A percentile compares a stretch with the other conserved stretches of the same genome.
phyloP scores from a whole-genome alignment of 2,329 filamentous ascomycete species.

The Pezicula radicicola region DNA sequence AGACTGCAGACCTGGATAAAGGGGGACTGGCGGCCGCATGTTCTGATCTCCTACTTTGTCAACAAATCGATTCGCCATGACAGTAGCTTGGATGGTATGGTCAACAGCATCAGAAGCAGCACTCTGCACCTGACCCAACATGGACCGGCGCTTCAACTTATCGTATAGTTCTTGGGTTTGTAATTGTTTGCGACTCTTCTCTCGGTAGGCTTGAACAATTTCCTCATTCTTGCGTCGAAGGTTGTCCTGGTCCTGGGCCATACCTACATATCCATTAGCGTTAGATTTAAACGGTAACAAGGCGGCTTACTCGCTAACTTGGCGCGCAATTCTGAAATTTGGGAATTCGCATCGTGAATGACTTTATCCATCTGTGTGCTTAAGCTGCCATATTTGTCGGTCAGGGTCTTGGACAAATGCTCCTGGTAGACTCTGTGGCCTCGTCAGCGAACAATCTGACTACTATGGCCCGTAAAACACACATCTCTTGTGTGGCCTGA shows the following conservation, averaged over 20 bases:
- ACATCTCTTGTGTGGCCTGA: constrained; percentile 83
- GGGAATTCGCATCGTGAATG: constrained; percentile 70
- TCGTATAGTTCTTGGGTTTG: constrained; percentile 67
- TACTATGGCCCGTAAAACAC: constrained; percentile 20
- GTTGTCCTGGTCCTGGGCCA: constrained; percentile 59
- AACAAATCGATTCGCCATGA: constrained; percentile 19
- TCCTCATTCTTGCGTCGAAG: constrained; percentile 72
- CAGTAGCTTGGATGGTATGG: constrained; percentile 32
- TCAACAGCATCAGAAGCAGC: constrained; percentile 50
- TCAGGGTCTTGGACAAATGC: constrained; percentile 66
- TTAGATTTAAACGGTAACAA: not conserved
- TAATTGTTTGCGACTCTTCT: constrained; percentile 67
- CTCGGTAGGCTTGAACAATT: constrained; percentile 60
- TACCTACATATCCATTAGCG: constrained; percentile 33
- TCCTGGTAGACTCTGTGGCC: constrained; percentile 68
- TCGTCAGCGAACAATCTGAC: constrained; percentile 21
- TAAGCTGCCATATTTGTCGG: constrained; percentile 66
- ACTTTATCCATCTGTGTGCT: constrained; percentile 68
- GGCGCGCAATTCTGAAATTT: constrained; percentile 64
- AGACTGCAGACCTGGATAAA: constrained; percentile 13
- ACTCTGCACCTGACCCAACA: constrained; percentile 52
- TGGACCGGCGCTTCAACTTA: constrained; percentile 53
- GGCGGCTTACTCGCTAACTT: constrained; percentile 56
- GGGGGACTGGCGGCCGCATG: constrained; percentile 9
- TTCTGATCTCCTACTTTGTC: constrained; percentile 18